phyloP scores from a whole-genome alignment of 768 basidiomycete genomes.

The Brasilioporus rufonigricans region DNA sequence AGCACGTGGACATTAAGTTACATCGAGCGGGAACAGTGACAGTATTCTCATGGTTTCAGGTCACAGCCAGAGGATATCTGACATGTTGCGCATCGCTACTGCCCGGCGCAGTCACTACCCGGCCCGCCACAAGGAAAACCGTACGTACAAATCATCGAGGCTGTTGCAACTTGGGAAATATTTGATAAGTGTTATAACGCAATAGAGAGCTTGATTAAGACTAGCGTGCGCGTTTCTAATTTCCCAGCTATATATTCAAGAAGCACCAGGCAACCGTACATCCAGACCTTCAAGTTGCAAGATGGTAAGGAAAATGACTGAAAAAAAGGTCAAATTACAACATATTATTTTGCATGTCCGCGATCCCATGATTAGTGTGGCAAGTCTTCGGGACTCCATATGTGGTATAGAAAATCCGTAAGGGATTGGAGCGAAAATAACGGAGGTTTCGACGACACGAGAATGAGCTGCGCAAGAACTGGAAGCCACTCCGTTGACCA shows the following conservation, averaged over 20 bases:
- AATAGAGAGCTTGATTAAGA: not conserved
- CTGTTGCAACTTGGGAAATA: not conserved
- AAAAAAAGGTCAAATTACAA: not conserved
- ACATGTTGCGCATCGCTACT: not conserved
- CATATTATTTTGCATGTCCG: conserved; percentile 1
- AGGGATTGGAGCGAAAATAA: conserved; percentile 19
- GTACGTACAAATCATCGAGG: conserved; percentile 1
- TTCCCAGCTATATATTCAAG: conserved; percentile 1
- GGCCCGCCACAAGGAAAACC: conserved; percentile 11
- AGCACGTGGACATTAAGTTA: too few species aligned
- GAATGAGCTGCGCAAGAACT: not conserved
- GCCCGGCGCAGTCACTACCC: not conserved
- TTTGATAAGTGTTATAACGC: not conserved
- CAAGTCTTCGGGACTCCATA: conserved; percentile 6
- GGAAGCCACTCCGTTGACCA: conserved; percentile 1
- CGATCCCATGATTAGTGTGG: not conserved
- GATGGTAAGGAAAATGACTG: not conserved
- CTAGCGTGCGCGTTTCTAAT: not conserved
- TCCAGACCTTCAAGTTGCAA: not conserved
- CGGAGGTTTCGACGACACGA: conserved; percentile 14
- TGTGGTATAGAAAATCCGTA: conserved; percentile 6
- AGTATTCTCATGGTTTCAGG: too few species aligned
- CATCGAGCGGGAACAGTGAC: too few species aligned
- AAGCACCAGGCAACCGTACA: conserved; percentile 1
- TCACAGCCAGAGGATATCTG: too few species aligned